Percentiles rank a stretch among this genome's conserved stretches.
Evolutionary conservation across 345 rosid species (phyloP).

Genomic region (Arabidopsis arenosa): DNA sequence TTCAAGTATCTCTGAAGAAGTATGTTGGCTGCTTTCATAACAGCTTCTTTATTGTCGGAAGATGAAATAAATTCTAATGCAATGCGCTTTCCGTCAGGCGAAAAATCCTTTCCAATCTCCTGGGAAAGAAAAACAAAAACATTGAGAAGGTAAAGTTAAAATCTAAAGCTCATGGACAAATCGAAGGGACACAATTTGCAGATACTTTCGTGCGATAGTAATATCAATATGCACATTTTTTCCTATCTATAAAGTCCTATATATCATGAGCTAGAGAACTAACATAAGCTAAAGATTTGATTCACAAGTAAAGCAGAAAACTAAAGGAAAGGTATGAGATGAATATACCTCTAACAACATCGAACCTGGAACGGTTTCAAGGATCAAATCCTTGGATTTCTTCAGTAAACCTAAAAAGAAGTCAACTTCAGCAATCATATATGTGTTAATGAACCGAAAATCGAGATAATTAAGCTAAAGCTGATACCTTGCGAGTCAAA

Average conservation of each 20-base stretch:
- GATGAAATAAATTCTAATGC: slow-evolving; percentile 71
- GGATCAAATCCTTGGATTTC: slow-evolving; percentile 69
- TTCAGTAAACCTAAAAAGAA: slow-evolving; percentile 68
- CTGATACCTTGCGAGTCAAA: slow-evolving; percentile 78
- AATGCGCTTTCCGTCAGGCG: slow-evolving; percentile 43
- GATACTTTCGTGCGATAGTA: not conserved
- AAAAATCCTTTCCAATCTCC: slow-evolving; percentile 54
- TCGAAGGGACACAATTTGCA: not conserved
- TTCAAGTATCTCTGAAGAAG: slow-evolving; percentile 59
- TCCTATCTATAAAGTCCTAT: not conserved
- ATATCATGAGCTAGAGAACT: not conserved
- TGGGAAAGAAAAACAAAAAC: slow-evolving; percentile 35
- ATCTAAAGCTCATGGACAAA: not conserved
- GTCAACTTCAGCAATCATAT: slow-evolving; percentile 22
- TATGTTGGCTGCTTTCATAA: slow-evolving; percentile 83
- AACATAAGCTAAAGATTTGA: slow-evolving; percentile 8
- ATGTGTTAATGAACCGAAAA: not conserved
- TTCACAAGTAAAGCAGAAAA: slow-evolving; percentile 4
- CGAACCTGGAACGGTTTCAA: slow-evolving; percentile 55
- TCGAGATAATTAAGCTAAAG: not conserved
- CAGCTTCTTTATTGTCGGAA: slow-evolving; percentile 84
- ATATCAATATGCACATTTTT: not conserved
- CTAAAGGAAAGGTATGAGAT: slow-evolving; percentile 1
- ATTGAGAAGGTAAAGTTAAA: not conserved
- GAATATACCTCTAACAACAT: slow-evolving; percentile 46